Evolutionary conservation across 139 green algal genomes (phyloP).

Genomic region (Auxenochlorella pyrenoidosa): DNA sequence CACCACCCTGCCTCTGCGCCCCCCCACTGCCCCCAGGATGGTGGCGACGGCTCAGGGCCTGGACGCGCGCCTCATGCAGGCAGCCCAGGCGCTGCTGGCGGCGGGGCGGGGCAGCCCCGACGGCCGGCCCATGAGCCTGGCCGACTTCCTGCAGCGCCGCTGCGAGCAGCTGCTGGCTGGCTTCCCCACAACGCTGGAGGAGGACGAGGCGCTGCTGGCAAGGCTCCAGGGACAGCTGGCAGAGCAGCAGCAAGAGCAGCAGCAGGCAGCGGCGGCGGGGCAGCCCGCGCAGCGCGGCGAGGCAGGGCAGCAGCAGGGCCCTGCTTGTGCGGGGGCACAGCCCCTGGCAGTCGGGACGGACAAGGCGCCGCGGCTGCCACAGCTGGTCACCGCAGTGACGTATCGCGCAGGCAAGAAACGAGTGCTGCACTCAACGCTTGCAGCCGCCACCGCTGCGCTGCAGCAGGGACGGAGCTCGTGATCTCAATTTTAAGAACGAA

Average conservation of each 20-base stretch:
- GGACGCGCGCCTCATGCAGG: slow-evolving; percentile 16
- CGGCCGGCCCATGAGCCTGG: slow-evolving; percentile 6
- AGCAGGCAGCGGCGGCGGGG: neutral
- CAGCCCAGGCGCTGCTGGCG: slow-evolving; percentile 12
- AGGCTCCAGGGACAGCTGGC: neutral
- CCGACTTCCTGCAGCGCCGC: neutral
- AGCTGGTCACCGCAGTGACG: neutral
- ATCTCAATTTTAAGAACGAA: no score
- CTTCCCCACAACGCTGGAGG: slow-evolving; percentile 18
- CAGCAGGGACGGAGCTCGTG: no score
- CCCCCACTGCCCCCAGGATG: slow-evolving; percentile 11
- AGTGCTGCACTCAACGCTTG: slow-evolving; percentile 26
- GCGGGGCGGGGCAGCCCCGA: neutral
- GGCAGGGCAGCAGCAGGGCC: neutral
- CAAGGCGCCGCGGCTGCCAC: neutral
- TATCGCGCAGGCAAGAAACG: slow-evolving; percentile 31
- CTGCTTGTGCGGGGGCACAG: no score
- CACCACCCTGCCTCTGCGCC: neutral
- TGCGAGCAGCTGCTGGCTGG: slow-evolving; percentile 18
- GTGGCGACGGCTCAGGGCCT: slow-evolving; percentile 13
- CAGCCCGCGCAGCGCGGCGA: neutral
- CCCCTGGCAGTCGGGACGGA: no score
- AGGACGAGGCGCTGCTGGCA: slow-evolving; percentile 14
- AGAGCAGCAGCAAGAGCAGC: neutral
- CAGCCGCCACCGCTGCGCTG: neutral